phyloP scores from a whole-genome alignment of 208 protist species.

The Trypanosoma conorhini region DNA sequence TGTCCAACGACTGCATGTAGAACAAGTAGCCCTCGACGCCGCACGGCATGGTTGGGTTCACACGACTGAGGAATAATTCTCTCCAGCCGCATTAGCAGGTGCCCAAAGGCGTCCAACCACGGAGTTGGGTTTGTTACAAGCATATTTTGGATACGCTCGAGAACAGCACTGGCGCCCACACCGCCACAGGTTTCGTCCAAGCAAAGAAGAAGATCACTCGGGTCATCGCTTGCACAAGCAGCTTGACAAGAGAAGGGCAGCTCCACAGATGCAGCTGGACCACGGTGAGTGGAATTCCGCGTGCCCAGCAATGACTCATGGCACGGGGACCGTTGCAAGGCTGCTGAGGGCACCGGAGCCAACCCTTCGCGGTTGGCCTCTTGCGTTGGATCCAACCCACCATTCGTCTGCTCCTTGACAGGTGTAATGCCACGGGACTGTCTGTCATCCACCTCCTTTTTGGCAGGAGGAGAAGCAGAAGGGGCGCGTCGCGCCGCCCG shows the following conservation, averaged over 20 bases:
- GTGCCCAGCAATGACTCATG: not conserved
- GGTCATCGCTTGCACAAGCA: conserved; percentile 1
- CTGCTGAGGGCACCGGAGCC: not conserved
- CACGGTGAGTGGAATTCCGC: not conserved
- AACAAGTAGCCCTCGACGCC: conserved; percentile 32
- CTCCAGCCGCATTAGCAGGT: conserved; percentile 36
- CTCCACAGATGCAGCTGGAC: not conserved
- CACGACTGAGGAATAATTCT: conserved; percentile 19
- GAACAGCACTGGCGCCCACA: conserved; percentile 15
- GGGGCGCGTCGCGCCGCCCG: not conserved
- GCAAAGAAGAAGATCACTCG: conserved; percentile 8
- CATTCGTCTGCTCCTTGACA: not conserved
- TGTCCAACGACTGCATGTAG: conserved; percentile 35
- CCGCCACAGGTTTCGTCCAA: conserved; percentile 11
- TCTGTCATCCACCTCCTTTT: not conserved
- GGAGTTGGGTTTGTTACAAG: conserved; percentile 9
- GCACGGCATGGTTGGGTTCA: conserved; percentile 48
- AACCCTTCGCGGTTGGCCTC: not conserved
- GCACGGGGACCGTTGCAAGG: not conserved
- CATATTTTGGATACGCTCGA: conserved; percentile 22
- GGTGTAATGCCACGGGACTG: not conserved
- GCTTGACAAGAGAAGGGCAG: not conserved
- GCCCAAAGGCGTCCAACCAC: conserved; percentile 21
- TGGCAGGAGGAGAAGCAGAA: not conserved
- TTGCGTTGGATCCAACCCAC: not conserved